Conservation (phyloP, 2,329 filamentous ascomycete species). For the Hypoxylon sp. region DNA sequence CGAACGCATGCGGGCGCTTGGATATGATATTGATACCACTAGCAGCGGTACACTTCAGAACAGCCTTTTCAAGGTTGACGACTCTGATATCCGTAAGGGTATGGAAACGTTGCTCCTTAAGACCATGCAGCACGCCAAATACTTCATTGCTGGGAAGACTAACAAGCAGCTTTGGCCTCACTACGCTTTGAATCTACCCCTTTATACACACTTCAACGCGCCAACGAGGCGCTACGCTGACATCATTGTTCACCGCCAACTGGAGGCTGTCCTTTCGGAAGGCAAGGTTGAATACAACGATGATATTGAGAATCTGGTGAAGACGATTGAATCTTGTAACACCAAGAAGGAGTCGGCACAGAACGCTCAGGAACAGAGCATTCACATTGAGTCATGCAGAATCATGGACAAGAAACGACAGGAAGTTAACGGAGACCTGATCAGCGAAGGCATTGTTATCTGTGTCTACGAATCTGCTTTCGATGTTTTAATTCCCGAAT, state of each 20-base stretch:
- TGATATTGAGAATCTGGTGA: conserved; percentile 87
- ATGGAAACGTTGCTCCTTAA: conserved; percentile 98
- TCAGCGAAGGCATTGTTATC: conserved; percentile 95
- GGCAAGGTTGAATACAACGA: conserved; percentile 88
- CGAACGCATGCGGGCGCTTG: conserved; percentile 92
- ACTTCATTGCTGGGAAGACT: conserved; percentile 87
- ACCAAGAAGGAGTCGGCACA: conserved; percentile 99
- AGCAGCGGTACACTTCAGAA: conserved; percentile 94
- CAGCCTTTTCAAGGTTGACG: conserved; percentile 93
- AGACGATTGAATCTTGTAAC: conserved; percentile 96
- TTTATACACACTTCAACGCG: conserved; percentile 98
- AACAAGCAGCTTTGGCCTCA: conserved; percentile 84
- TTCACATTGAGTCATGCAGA: conserved; percentile 97
- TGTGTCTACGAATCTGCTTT: conserved; percentile 99
- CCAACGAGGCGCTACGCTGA: conserved; percentile 96
- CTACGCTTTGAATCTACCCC: conserved; percentile 90
- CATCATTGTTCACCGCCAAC: conserved; percentile 93
- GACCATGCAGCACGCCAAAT: conserved; percentile 96
- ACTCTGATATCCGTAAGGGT: conserved; percentile 91
- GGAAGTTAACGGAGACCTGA: conserved; percentile 89
- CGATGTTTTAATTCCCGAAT: conserved; percentile 97
- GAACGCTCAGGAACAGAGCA: conserved; percentile 97
- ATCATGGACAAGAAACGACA: conserved; percentile 93
- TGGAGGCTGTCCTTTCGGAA: conserved; percentile 87
- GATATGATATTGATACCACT: conserved; percentile 88